Percentiles rank a stretch among this genome's conserved stretches.
phyloP scores from a whole-genome alignment of 345 rosid genomes.

The rapeseed (Brassica napus) region Da-Ae NC_063438.1:8991501-8992000 shows the following conservation, averaged over 20 bases:
- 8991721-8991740: neutral
- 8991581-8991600: neutral
- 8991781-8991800: neutral
- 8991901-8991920: conserved; percentile 27
- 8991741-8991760: neutral
- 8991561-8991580: neutral
- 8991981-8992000: conserved; percentile 31
- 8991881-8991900: conserved; percentile 45
- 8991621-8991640: neutral
- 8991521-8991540: neutral
- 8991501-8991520: neutral
- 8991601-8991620: neutral
- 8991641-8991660: neutral
- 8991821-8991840: conserved; percentile 35
- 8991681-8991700: neutral
- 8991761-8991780: neutral
- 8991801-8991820: conserved; percentile 36
- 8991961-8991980: conserved; percentile 34
- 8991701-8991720: neutral
- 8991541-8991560: neutral
- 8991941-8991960: conserved; percentile 21
- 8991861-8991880: conserved; percentile 46
- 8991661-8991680: neutral
- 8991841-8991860: conserved; percentile 27
- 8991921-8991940: conserved; percentile 19